Conservation (phyloP, 2,329 filamentous ascomycete genomes). For the Arthrobotrys musiformis region DNA sequence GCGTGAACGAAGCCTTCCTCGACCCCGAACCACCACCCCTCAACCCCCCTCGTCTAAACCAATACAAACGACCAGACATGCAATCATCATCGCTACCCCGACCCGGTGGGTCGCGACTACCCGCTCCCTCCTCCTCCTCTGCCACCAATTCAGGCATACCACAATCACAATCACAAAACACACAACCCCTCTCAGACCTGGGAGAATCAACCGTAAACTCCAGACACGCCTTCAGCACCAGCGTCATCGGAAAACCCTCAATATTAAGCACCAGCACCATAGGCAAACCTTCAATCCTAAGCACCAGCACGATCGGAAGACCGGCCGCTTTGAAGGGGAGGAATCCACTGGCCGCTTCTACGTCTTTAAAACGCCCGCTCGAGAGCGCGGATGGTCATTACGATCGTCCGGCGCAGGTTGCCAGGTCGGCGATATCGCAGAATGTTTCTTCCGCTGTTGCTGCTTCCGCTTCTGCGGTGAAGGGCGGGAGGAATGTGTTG, state of each 20-base stretch:
- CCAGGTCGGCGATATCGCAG: slow-evolving; percentile 48
- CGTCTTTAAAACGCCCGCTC: slow-evolving; percentile 29
- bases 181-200: slow-evolving; percentile 36
- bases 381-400: slow-evolving; percentile 18
- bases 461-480: slow-evolving; percentile 5
- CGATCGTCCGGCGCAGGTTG: slow-evolving; percentile 46
- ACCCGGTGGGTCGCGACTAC: slow-evolving; percentile 55
- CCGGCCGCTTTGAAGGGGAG: slow-evolving; percentile 28
- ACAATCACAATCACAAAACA: slow-evolving; percentile 3
- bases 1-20: slow-evolving; percentile 40
- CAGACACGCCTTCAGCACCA: slow-evolving; percentile 21
- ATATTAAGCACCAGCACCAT: slow-evolving; percentile 24
- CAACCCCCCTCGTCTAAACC: not conserved
- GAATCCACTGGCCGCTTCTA: slow-evolving; percentile 10
- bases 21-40: not conserved
- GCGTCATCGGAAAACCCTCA: slow-evolving; percentile 30
- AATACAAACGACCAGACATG: slow-evolving; percentile 25
- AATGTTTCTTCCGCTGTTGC: slow-evolving; percentile 11
- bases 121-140: slow-evolving; percentile 31
- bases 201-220: slow-evolving; percentile 49
- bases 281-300: slow-evolving; percentile 24
- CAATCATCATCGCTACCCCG: slow-evolving; percentile 52
- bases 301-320: slow-evolving; percentile 30
- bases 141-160: not conserved
- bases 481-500: slow-evolving; percentile 1